phyloP scores from a whole-genome alignment of 1,284 basidiomycete genomes.

The Schizophyllum commune region DNA sequence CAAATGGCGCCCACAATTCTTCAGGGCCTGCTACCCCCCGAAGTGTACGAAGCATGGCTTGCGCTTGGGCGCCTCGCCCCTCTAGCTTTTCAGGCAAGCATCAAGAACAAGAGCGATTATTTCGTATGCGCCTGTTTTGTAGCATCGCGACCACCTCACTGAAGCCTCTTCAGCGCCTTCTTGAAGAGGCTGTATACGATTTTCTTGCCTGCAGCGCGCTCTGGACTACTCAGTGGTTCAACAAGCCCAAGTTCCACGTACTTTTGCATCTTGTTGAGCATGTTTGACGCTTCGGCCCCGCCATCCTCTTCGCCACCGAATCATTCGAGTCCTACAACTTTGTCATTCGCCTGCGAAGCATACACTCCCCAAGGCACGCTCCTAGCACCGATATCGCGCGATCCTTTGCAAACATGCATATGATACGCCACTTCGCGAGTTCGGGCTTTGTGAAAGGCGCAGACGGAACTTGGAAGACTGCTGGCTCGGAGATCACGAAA shows the following conservation, averaged over 20 bases:
- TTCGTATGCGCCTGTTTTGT: slow-evolving; percentile 15
- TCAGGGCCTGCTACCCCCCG: slow-evolving; percentile 18
- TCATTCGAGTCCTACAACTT: slow-evolving; percentile 39
- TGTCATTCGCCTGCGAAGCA: slow-evolving; percentile 30
- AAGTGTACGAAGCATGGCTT: slow-evolving; percentile 21
- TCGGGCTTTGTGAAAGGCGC: too few relatives aligned
- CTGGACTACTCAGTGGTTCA: slow-evolving; percentile 27
- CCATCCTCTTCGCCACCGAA: slow-evolving; percentile 34
- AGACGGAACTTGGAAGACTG: too few relatives aligned
- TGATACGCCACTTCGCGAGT: slow-evolving; percentile 27
- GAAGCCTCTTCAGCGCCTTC: slow-evolving; percentile 8
- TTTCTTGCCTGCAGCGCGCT: slow-evolving; percentile 20
- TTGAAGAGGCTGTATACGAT: slow-evolving; percentile 20
- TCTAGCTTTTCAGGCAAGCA: slow-evolving; percentile 27
- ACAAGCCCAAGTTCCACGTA: slow-evolving; percentile 34
- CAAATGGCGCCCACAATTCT: slow-evolving; percentile 30
- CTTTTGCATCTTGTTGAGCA: slow-evolving; percentile 23
- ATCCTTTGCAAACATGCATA: slow-evolving; percentile 24
- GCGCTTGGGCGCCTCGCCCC: slow-evolving; percentile 22
- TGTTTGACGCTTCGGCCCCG: slow-evolving; percentile 28
- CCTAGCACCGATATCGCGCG: slow-evolving; percentile 33
- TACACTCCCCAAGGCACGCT: slow-evolving; percentile 36
- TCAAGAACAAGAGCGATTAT: slow-evolving; percentile 22
- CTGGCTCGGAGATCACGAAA: too few relatives aligned
- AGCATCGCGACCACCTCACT: not conserved